Evolutionary conservation across 2,329 filamentous ascomycete genomes (phyloP).

Genomic region (Aspergillus brunneoviolaceus): DNA sequence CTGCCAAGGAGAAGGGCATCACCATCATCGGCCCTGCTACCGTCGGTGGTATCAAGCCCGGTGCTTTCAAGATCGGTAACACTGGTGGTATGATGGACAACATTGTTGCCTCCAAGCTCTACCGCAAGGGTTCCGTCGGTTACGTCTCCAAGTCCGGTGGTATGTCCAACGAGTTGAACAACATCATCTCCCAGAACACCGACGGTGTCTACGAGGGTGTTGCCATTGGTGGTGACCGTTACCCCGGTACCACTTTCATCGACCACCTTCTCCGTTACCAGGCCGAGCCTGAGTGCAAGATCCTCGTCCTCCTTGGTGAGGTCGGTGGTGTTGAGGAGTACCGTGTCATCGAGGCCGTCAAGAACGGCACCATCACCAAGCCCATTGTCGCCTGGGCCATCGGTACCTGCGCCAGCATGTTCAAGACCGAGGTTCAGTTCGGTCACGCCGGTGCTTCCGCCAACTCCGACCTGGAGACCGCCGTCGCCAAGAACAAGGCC

Average conservation of each 20-base stretch:
- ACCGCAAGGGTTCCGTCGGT: slow-evolving; percentile 97
- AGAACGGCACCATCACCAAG: slow-evolving; percentile 93
- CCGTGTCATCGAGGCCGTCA: slow-evolving; percentile 97
- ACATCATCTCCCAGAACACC: slow-evolving; percentile 94
- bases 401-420: slow-evolving; percentile 98
- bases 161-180: slow-evolving; percentile 99
- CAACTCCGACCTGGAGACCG: slow-evolving; percentile 99
- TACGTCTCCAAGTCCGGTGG: slow-evolving; percentile 99
- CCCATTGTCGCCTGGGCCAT: slow-evolving; percentile 99
- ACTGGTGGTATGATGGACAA: slow-evolving; percentile 99
- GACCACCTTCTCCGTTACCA: slow-evolving; percentile 97
- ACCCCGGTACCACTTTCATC: slow-evolving; percentile 98
- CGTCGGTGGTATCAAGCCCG: slow-evolving; percentile 98
- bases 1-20: slow-evolving; percentile 96
- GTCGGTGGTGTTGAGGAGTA: slow-evolving; percentile 99
- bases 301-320: slow-evolving; percentile 91
- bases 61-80: slow-evolving; percentile 99
- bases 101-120: slow-evolving; percentile 99
- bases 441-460: slow-evolving; percentile 97
- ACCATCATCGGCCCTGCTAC: slow-evolving; percentile 98
- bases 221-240: slow-evolving; percentile 98
- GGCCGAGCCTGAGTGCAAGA: slow-evolving; percentile 96
- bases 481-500: slow-evolving; percentile 90
- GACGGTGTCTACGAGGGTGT: slow-evolving; percentile 99
- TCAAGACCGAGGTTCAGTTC: slow-evolving; percentile 99